These are phyloP conservation scores for Suillus subluteus DNA, from an alignment of 768 basidiomycete species.

Conservation along the genomic window DNA sequence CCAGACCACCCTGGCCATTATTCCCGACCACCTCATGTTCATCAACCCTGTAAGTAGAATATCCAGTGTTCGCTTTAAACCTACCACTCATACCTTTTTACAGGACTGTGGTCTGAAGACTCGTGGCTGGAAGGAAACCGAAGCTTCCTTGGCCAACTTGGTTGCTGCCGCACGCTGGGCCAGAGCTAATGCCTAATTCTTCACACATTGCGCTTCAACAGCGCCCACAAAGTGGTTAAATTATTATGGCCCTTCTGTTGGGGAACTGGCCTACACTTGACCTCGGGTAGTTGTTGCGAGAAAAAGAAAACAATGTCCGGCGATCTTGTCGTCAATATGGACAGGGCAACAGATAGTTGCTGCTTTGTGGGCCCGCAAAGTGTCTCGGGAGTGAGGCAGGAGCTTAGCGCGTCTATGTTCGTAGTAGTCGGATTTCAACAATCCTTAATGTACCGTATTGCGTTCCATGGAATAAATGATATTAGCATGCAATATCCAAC, in stretches of 20 bases:
- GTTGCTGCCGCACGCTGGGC: constrained; percentile 95
- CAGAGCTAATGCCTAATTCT: constrained; percentile 72
- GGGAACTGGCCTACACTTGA: constrained; percentile 45
- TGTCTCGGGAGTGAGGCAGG: constrained; percentile 30
- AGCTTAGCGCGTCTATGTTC: constrained; percentile 36
- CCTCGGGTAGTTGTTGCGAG: constrained; percentile 57
- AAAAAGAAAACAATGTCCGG: constrained; percentile 26
- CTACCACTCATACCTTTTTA: constrained; percentile 14
- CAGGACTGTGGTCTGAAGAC: constrained; percentile 98
- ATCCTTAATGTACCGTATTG: constrained; percentile 50
- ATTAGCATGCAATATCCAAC: not conserved
- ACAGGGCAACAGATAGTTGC: constrained; percentile 26
- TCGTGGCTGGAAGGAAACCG: constrained; percentile 97
- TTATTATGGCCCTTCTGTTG: constrained; percentile 43
- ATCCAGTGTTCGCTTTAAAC: not conserved
- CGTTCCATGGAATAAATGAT: constrained; percentile 14
- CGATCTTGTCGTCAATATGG: constrained; percentile 22
- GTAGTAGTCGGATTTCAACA: constrained; percentile 80
- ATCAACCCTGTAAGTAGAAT: constrained; percentile 75
- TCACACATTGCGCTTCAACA: constrained; percentile 82
- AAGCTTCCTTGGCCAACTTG: constrained; percentile 84
- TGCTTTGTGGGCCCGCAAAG: constrained; percentile 29
- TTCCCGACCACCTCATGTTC: constrained; percentile 81
- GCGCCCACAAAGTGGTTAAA: constrained; percentile 75
- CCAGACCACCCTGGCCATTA: constrained; percentile 78